phyloP scores from a whole-genome alignment of 176 grass and related monocot species.

The Thalia dealbata region DNA sequence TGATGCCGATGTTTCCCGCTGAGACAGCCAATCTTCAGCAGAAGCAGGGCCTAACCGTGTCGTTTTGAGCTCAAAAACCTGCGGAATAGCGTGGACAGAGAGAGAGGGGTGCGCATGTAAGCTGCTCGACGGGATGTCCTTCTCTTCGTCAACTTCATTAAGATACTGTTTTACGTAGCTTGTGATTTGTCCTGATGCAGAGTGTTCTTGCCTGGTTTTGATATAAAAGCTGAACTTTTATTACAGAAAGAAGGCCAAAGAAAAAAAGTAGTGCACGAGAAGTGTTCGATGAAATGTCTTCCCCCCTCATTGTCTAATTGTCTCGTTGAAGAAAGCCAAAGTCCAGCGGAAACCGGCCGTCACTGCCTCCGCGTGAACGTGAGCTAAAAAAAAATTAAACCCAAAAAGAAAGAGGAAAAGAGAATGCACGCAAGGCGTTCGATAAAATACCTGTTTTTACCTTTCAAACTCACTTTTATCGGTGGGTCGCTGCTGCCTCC shows the following conservation, averaged over 20 bases:
- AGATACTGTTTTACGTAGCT: neutral
- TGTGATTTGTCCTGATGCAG: neutral
- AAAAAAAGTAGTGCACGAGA: neutral
- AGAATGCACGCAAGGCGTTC: neutral
- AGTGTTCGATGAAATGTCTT: neutral
- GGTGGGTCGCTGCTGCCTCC: constrained; percentile 20
- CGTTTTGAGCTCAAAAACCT: neutral
- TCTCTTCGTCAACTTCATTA: constrained; percentile 2
- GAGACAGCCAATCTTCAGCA: neutral
- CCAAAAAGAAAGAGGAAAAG: neutral
- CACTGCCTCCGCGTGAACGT: neutral
- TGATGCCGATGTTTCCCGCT: neutral
- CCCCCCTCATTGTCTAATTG: neutral
- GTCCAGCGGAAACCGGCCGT: neutral
- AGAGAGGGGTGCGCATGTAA: neutral
- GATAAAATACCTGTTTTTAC: neutral
- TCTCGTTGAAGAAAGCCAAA: too few relatives aligned
- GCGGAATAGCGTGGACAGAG: neutral
- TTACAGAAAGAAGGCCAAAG: too few relatives aligned
- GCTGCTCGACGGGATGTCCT: neutral
- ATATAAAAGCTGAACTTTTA: too few relatives aligned
- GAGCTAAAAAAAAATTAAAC: neutral
- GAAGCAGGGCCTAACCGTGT: neutral
- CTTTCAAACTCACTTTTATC: constrained; percentile 37
- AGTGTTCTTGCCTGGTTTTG: too few relatives aligned